Evolutionary conservation across 495 filamentous ascomycete genomes (phyloP).

Genomic region (Xylaria flabelliformis): DNA sequence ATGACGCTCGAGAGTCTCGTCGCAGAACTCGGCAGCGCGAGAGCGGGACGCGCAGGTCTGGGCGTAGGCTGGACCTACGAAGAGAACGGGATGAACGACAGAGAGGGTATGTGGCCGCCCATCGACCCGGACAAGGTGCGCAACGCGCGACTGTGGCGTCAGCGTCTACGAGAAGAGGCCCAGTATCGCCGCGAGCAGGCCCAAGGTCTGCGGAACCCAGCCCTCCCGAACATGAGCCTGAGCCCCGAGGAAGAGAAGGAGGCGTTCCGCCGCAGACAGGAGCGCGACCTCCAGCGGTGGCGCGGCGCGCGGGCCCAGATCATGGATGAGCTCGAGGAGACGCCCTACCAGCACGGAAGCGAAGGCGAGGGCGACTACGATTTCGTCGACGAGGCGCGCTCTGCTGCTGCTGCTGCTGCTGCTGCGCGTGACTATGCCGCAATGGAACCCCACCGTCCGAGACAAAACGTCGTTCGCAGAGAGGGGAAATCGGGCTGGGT

Average conservation of each 20-base stretch:
- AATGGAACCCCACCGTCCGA: not conserved
- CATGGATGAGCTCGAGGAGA: constrained; percentile 52
- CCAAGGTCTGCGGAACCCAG: constrained; percentile 32
- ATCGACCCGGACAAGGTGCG: constrained; percentile 85
- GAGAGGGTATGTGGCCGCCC: constrained; percentile 75
- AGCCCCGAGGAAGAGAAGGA: constrained; percentile 54
- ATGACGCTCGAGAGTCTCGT: not conserved
- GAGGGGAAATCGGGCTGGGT: constrained; percentile 74
- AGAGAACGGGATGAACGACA: constrained; percentile 87
- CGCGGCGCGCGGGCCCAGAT: constrained; percentile 34
- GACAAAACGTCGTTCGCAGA: constrained; percentile 27
- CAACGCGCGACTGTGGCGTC: constrained; percentile 44
- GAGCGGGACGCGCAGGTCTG: constrained; percentile 23
- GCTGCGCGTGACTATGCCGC: not conserved
- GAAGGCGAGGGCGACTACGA: constrained; percentile 36
- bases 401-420: constrained; percentile 21
- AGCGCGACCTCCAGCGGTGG: constrained; percentile 36
- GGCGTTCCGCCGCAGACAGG: constrained; percentile 44
- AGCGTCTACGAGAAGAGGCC: constrained; percentile 38
- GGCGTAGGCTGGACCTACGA: constrained; percentile 70
- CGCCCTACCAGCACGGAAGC: constrained; percentile 44
- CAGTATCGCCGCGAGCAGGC: constrained; percentile 65
- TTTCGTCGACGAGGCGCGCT: constrained; percentile 40
- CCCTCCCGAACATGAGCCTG: constrained; percentile 32
- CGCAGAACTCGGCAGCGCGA: not conserved